Evolutionary conservation across 2,329 filamentous ascomycete genomes (phyloP).

Genomic region (Colletotrichum horii): DNA sequence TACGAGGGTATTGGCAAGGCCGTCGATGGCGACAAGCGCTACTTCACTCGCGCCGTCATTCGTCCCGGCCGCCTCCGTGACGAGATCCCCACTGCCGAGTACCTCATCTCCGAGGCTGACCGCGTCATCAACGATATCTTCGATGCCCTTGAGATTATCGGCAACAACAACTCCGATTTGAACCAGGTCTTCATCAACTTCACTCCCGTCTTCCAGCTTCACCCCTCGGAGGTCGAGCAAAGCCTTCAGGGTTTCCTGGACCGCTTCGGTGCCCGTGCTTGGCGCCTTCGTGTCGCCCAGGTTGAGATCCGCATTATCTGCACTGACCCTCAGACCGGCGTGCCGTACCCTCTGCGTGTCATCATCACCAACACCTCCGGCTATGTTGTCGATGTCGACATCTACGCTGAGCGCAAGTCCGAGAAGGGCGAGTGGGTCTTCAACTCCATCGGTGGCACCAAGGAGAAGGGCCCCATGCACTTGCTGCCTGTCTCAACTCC

Average conservation of each 20-base stretch:
- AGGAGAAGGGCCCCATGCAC: slow-evolving; percentile 95
- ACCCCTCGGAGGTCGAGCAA: slow-evolving; percentile 88
- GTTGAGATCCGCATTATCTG: slow-evolving; percentile 99
- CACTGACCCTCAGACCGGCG: slow-evolving; percentile 84
- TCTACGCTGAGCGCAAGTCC: slow-evolving; percentile 97
- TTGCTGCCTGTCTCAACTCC: slow-evolving; percentile 88
- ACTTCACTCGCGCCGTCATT: slow-evolving; percentile 96
- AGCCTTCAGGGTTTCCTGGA: slow-evolving; percentile 95
- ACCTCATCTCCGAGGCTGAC: slow-evolving; percentile 96
- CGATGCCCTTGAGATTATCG: slow-evolving; percentile 96
- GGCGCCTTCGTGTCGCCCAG: slow-evolving; percentile 94
- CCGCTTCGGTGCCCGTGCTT: slow-evolving; percentile 91
- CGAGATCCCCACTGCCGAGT: slow-evolving; percentile 98
- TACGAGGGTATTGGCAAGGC: slow-evolving; percentile 97
- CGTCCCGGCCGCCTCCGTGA: slow-evolving; percentile 92
- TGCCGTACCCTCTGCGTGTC: slow-evolving; percentile 90
- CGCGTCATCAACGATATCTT: slow-evolving; percentile 97
- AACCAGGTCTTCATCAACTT: slow-evolving; percentile 99
- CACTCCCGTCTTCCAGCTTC: slow-evolving; percentile 91
- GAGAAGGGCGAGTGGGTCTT: slow-evolving; percentile 99
- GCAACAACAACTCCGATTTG: slow-evolving; percentile 98
- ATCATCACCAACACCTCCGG: slow-evolving; percentile 98
- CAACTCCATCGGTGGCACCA: slow-evolving; percentile 95
- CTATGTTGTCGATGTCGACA: slow-evolving; percentile 96
- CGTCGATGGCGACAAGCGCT: slow-evolving; percentile 94